Base-by-base conservation (phyloP, 2,329 filamentous ascomycete species). In the Gyromitra esculenta region DNA sequence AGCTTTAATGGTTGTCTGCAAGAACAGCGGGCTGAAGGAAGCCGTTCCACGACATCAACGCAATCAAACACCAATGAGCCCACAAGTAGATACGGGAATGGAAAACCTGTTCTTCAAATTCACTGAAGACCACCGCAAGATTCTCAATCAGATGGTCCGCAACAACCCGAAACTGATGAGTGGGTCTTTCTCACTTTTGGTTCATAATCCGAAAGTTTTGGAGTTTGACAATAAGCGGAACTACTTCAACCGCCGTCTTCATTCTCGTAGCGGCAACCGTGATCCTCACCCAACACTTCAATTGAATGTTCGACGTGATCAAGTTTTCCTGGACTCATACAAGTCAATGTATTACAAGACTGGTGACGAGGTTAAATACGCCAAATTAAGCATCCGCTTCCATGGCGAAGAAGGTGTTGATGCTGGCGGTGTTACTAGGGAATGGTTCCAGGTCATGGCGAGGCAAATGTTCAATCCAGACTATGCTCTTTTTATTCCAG, bases 191-290 rank as follows among this genome's bases (percentile, higher is more conserved):
- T 94, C 95, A 9, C 87, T 99, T 15, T 86, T 99, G 62, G 96
- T 98, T 78, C 97, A 97, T 87, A 99, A 99, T 82, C 96, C 96
- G 35, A 99, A 98, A 87, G 96, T 99, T 2, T 87, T 99, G 11
- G 96, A 99, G 82, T 99, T 99, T 82, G 96, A 99, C 85, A 99
- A 99, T 86, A 99, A 99, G 87, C 94, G 96, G 81, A 98, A 97
- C 85, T 99, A 96, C 87, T 99, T 99, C 87, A 97, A 90, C 83
- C 92, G 96, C 77, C 94, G 93, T 81, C 91, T 99, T 9, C 96
- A 99, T 83, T 89, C 89, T 59, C 89, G 92, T 65, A 88, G 88
- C 68, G 90, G 93, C 81, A 88, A 87, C 76, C 90, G 94, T 56
- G 89, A 92, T 67, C 87, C 91, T 6, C 89, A 92, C 80, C 89